Evolutionary conservation across 1,284 basidiomycete genomes (phyloP), one percentile per base, ranked within the genome.

Genomic region (Pterulicium gracile): DNA sequence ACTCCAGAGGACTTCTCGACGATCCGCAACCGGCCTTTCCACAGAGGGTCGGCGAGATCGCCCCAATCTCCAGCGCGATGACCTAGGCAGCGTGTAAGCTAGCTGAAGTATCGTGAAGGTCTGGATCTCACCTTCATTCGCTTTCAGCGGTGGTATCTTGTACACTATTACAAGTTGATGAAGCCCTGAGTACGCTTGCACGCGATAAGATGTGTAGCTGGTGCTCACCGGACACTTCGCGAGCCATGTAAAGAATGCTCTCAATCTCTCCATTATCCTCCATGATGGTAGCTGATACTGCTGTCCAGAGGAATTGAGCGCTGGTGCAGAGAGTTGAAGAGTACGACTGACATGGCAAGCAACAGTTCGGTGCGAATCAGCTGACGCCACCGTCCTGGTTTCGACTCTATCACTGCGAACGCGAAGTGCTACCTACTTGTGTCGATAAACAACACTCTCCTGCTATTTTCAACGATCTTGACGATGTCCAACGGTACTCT

Each of bases 11-110:
- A 70, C 55, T 77, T 80, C 63, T 94, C 90, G 39, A 91, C 69
- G 53, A 94, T 82, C 44, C 89, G 73, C 51, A 93, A 65, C n/a
- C 91, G 73, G 7, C 91, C 92, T 60, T 90, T 93, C 91, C 92
- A 95, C 17, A 95, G 65, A 1, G 88, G 88, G 45, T 75, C 61
- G 19, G 76, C 76, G 44, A 91, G 75, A 63, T 92, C 86, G 5
- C 89, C 89, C 79, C 88, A 91, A 55, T 90, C 85, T 47, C 79
- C 80, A 7, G 88, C 88, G 36, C 86, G 78, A 62, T 91, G 84
- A 1, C 89, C 27, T 32, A n/a, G 7, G 27, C n/a, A 32, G 27
- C 27, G 27, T 32, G 10, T 32, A n/a, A 32, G 27, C 7, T 10
- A 10, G 27, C 27, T 32, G n/a, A n/a, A n/a, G n/a, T 32, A 32